Conservation (phyloP, 768 basidiomycete genomes). For the Leccinum subtestaceum region DNA sequence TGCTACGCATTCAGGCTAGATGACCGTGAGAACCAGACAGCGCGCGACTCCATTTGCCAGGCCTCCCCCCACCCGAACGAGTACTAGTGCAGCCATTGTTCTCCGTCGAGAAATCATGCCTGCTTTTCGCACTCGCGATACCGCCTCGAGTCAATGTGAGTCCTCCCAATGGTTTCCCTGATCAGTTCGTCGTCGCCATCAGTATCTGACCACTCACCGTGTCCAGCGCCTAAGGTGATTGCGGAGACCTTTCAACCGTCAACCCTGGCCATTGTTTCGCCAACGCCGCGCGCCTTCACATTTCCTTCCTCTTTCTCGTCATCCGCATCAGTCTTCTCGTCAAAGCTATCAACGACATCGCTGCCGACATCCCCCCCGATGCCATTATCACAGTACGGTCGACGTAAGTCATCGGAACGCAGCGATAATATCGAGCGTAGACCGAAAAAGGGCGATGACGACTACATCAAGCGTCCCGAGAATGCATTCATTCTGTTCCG, state of each 20-base stretch:
- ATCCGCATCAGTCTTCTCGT: slow-evolving; percentile 39
- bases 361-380: slow-evolving; percentile 32
- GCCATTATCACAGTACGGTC: slow-evolving; percentile 39
- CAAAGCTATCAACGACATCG: slow-evolving; percentile 34
- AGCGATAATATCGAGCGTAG: slow-evolving; percentile 47
- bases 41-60: slow-evolving; percentile 19
- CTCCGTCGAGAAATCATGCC: slow-evolving; percentile 50
- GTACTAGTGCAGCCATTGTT: slow-evolving; percentile 32
- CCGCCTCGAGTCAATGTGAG: slow-evolving; percentile 47
- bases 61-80: slow-evolving; percentile 34
- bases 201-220: slow-evolving; percentile 15
- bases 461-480: slow-evolving; percentile 81
- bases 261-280: slow-evolving; percentile 52
- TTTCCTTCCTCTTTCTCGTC: slow-evolving; percentile 41
- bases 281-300: slow-evolving; percentile 54
- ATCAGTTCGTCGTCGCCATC: slow-evolving; percentile 6
- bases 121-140: slow-evolving; percentile 76
- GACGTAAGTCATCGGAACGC: slow-evolving; percentile 49
- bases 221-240: slow-evolving; percentile 69
- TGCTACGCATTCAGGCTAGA: no score
- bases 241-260: slow-evolving; percentile 51
- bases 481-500: slow-evolving; percentile 86
- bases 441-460: slow-evolving; percentile 67
- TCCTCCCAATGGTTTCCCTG: not conserved
- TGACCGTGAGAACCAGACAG: no score